These are phyloP conservation scores for Coniochaeta sp. DNA, from an alignment of 2,329 filamentous ascomycete genomes.

Conservation along the genomic window DNA sequence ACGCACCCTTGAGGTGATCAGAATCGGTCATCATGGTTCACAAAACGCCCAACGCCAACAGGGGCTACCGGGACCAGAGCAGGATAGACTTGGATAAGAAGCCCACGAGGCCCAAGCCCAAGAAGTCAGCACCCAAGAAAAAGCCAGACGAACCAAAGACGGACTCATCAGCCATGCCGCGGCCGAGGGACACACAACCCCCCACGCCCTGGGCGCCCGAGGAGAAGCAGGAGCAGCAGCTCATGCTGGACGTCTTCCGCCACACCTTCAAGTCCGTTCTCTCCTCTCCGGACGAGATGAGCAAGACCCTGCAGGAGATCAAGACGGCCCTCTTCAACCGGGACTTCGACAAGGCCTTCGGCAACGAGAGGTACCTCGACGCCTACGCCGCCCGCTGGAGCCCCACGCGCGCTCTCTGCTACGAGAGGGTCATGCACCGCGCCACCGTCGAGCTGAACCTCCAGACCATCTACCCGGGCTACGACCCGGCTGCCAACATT, in stretches of 20 bases:
- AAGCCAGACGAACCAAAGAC: neutral
- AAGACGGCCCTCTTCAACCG: constrained; percentile 82
- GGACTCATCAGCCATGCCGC: neutral
- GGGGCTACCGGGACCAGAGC: neutral
- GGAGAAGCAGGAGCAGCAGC: constrained; percentile 11
- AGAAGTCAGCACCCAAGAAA: constrained; percentile 4
- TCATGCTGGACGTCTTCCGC: constrained; percentile 64
- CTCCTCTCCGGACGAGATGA: constrained; percentile 33
- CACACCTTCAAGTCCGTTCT: constrained; percentile 51
- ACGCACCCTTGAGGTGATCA: neutral
- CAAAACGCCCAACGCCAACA: constrained; percentile 1
- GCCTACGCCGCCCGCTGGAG: constrained; percentile 91
- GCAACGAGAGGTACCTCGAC: constrained; percentile 60
- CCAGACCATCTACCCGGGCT: constrained; percentile 15
- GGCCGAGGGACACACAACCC: neutral
- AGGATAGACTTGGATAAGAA: neutral
- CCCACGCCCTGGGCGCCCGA: neutral
- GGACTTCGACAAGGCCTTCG: constrained; percentile 78
- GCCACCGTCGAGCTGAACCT: constrained; percentile 27
- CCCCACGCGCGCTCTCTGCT: constrained; percentile 75
- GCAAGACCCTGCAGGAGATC: constrained; percentile 64
- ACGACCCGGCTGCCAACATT: constrained; percentile 2
- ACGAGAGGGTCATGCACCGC: constrained; percentile 48
- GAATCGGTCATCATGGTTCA: neutral
- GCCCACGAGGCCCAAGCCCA: neutral